Conservation (phyloP, 306 rosid species). For the Malus sylvestris region DNA sequence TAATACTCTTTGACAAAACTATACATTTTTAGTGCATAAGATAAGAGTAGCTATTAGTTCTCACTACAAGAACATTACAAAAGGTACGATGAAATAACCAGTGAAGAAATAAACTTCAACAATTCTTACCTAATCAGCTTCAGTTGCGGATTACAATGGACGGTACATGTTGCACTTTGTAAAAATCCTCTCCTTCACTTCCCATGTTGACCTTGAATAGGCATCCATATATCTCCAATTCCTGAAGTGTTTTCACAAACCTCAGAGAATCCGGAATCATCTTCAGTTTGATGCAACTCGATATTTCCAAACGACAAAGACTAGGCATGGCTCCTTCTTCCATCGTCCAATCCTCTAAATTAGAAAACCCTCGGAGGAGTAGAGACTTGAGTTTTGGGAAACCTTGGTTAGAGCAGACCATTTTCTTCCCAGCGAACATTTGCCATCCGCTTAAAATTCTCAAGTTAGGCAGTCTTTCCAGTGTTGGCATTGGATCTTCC, state of each 20-base stretch:
- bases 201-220: background rate
- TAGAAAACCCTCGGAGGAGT: background rate
- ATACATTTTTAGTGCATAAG: too few relatives aligned
- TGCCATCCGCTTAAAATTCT: conserved; percentile 36
- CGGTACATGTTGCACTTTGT: background rate
- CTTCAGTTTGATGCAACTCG: background rate
- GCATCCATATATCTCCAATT: background rate
- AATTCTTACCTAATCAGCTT: background rate
- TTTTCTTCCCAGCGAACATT: conserved; percentile 34
- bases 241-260: background rate
- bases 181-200: background rate
- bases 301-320: conserved; percentile 1
- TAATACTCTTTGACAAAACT: too few relatives aligned
- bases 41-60: too few relatives aligned
- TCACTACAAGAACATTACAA: too few relatives aligned
- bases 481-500: conserved; percentile 42
- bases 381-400: conserved; percentile 23
- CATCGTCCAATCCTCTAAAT: conserved; percentile 8
- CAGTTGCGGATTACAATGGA: background rate
- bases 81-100: too few relatives aligned
- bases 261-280: background rate
- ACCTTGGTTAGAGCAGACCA: conserved; percentile 35
- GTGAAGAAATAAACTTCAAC: too few relatives aligned
- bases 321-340: background rate
- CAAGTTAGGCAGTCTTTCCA: conserved; percentile 43